These are phyloP conservation scores for Sanghuangporus baumii DNA, from an alignment of 1,284 basidiomycete species.

Conservation along the genomic window DNA sequence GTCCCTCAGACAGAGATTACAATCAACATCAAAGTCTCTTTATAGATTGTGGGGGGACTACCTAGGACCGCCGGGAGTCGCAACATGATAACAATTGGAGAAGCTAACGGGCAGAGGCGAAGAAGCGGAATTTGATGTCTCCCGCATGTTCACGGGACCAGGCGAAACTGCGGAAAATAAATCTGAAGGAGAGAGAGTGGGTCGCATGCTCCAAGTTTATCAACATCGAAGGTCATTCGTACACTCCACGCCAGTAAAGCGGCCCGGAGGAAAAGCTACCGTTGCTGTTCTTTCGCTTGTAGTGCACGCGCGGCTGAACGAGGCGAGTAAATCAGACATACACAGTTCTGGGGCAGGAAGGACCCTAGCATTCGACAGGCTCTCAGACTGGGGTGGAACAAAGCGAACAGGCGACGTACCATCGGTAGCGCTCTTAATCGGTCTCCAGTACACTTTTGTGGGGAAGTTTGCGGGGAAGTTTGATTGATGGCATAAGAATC, in stretches of 20 bases:
- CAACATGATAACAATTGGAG: background rate
- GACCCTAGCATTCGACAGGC: too few species aligned
- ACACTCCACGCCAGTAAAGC: background rate
- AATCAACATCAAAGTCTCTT: background rate
- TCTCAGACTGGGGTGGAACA: background rate
- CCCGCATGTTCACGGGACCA: background rate
- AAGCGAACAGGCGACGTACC: background rate
- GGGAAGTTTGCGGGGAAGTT: background rate
- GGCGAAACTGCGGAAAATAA: background rate
- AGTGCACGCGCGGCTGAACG: background rate
- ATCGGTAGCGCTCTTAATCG: background rate
- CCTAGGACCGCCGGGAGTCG: background rate
- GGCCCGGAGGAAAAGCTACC: background rate
- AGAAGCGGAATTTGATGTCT: background rate
- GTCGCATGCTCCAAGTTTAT: background rate
- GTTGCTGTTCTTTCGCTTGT: background rate
- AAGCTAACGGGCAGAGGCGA: background rate
- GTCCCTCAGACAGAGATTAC: background rate
- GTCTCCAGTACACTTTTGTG: background rate
- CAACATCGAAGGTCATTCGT: background rate
- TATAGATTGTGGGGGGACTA: background rate
- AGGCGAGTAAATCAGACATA: background rate
- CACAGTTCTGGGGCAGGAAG: too few species aligned
- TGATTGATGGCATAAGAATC: background rate
- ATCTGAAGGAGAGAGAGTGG: background rate